Evolutionary conservation across 768 basidiomycete species (phyloP).

Genomic region (Lentinus brumalis): DNA sequence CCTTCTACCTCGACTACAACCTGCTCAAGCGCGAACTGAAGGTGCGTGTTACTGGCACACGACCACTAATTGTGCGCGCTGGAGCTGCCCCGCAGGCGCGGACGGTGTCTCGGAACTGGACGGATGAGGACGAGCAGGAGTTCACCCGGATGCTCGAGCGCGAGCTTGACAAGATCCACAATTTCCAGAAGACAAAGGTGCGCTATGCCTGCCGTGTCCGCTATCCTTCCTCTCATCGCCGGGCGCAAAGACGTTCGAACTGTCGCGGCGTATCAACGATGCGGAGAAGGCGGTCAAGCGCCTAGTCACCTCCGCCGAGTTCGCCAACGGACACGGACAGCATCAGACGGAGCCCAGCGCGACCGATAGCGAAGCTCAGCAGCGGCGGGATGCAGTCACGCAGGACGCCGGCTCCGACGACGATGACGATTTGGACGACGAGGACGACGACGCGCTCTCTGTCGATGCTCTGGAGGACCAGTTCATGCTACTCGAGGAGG

Average conservation of each 20-base stretch:
- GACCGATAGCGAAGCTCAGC: slow-evolving; percentile 60
- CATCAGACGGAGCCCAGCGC: slow-evolving; percentile 11
- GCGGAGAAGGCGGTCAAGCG: slow-evolving; percentile 81
- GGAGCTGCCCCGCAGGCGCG: slow-evolving; percentile 40
- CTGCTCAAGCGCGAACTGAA: slow-evolving; percentile 89
- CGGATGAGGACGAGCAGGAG: slow-evolving; percentile 73
- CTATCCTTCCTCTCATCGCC: background rate
- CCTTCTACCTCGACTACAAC: slow-evolving; percentile 90
- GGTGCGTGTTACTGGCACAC: slow-evolving; percentile 38
- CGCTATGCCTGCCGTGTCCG: slow-evolving; percentile 8
- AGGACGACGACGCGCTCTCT: slow-evolving; percentile 54
- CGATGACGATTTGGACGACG: slow-evolving; percentile 44
- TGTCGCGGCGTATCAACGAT: slow-evolving; percentile 76
- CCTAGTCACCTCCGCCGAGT: slow-evolving; percentile 64
- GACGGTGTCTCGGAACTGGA: slow-evolving; percentile 66
- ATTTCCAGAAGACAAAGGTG: slow-evolving; percentile 90
- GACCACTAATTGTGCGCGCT: slow-evolving; percentile 9
- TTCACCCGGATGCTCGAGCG: slow-evolving; percentile 78
- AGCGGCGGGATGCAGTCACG: slow-evolving; percentile 44
- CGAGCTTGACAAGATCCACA: slow-evolving; percentile 92
- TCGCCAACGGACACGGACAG: slow-evolving; percentile 22
- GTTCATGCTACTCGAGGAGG: slow-evolving; percentile 88
- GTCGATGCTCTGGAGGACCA: slow-evolving; percentile 80
- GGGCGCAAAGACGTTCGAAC: slow-evolving; percentile 66
- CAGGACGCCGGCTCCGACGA: slow-evolving; percentile 77